phyloP scores from a whole-genome alignment of 2,329 filamentous ascomycete species.

The Trichophyton verrucosum region DNA sequence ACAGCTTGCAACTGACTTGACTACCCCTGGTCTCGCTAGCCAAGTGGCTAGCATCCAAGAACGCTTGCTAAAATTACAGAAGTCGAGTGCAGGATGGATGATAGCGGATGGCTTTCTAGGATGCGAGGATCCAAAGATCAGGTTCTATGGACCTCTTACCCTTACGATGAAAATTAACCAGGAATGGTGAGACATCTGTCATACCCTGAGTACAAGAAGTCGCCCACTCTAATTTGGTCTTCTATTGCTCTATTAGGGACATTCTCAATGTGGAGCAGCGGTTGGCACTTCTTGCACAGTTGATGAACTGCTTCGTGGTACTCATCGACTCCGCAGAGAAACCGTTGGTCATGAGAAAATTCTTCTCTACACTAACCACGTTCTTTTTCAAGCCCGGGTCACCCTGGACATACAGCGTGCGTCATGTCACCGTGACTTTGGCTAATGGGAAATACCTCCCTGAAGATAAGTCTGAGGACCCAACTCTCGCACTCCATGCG shows the following conservation, averaged over 20 bases:
- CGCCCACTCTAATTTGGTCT: neutral
- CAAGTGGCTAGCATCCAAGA: constrained; percentile 50
- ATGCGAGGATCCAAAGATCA: constrained; percentile 58
- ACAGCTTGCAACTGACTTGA: constrained; percentile 31
- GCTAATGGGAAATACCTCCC: constrained; percentile 27
- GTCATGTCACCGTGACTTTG: constrained; percentile 28
- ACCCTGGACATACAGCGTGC: constrained; percentile 28
- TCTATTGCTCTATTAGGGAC: constrained; percentile 19
- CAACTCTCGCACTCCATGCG: constrained; percentile 22
- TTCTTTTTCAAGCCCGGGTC: constrained; percentile 32
- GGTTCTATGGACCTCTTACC: constrained; percentile 86
- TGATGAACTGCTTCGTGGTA: constrained; percentile 34
- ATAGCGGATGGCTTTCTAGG: constrained; percentile 64
- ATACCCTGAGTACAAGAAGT: neutral
- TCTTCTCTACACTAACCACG: constrained; percentile 33
- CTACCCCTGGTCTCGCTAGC: constrained; percentile 33
- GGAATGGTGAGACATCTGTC: constrained; percentile 49
- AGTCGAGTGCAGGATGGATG: constrained; percentile 70
- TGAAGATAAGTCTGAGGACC: constrained; percentile 21
- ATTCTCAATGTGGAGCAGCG: constrained; percentile 24
- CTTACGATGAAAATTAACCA: constrained; percentile 90
- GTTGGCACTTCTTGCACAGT: constrained; percentile 25
- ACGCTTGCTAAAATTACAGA: constrained; percentile 65
- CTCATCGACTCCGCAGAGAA: constrained; percentile 29
- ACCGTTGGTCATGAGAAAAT: constrained; percentile 35